Evolutionary conservation across 2,329 filamentous ascomycete species (phyloP).

Genomic region (Tolypocladium cylindrosporum): DNA sequence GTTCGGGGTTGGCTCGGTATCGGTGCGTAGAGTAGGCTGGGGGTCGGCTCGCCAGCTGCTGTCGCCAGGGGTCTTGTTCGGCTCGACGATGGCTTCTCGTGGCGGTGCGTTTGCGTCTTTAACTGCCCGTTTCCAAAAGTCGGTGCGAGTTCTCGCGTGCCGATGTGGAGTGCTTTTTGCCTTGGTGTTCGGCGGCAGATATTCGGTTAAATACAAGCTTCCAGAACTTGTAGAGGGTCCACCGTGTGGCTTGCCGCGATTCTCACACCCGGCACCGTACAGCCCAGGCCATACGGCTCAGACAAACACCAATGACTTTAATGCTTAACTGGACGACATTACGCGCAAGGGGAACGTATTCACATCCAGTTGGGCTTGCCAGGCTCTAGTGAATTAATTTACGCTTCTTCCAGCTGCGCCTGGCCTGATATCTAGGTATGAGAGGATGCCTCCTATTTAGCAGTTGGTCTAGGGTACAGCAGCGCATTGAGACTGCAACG

Average conservation of each 20-base stretch:
- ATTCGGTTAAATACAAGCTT: conserved; percentile 13
- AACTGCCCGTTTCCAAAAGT: conserved; percentile 27
- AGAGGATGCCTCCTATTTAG: not conserved
- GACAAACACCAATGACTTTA: not conserved
- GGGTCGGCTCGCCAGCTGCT: not conserved
- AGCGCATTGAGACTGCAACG: too few relatives aligned
- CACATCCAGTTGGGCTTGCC: too few relatives aligned
- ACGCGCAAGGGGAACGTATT: not conserved
- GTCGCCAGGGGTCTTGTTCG: not conserved
- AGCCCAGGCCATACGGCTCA: not conserved
- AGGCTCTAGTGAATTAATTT: too few relatives aligned
- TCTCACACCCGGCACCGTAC: not conserved
- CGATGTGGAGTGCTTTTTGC: conserved; percentile 21
- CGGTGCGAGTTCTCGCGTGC: conserved; percentile 26
- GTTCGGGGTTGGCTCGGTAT: not conserved
- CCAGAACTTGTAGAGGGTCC: not conserved
- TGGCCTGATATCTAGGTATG: not conserved
- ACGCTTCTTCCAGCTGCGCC: too few relatives aligned
- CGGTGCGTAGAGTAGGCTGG: not conserved
- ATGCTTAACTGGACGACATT: too few relatives aligned
- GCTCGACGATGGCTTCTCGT: conserved; percentile 1
- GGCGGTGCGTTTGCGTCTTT: conserved; percentile 23
- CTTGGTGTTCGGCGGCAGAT: conserved; percentile 13
- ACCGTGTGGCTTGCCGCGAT: not conserved
- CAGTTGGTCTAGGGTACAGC: not conserved